Percentiles rank a stretch among this genome's conserved stretches.
phyloP scores from a whole-genome alignment of 164 flowering plant species.

The Vitis amurensis region DNA sequence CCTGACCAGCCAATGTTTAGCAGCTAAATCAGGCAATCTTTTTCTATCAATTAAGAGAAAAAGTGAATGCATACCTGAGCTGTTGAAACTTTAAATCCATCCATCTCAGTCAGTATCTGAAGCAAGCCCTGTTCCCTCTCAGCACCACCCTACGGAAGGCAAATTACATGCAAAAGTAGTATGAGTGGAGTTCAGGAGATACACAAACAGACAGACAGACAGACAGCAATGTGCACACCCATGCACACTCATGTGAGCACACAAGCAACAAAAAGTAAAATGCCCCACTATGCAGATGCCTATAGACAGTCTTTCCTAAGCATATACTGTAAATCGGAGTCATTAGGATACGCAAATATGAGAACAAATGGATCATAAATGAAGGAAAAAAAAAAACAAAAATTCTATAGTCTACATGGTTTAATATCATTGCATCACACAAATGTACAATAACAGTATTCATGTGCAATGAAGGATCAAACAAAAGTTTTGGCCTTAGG shows the following conservation, averaged over 20 bases:
- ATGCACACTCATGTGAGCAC: background rate
- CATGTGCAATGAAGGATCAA: no score
- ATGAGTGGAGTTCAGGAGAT: background rate
- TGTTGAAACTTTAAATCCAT: conserved; percentile 92
- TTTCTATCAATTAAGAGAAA: background rate
- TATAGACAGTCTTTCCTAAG: no score
- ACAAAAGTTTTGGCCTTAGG: no score
- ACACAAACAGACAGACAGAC: background rate
- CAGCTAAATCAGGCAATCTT: conserved; percentile 2
- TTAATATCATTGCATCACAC: no score
- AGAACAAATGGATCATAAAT: background rate
- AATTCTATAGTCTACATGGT: no score
- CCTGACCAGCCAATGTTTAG: conserved; percentile 50
- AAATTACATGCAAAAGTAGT: background rate
- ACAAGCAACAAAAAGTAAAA: no score
- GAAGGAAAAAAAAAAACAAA: no score
- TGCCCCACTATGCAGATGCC: no score
- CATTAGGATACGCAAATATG: background rate
- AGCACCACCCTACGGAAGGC: conserved; percentile 80
- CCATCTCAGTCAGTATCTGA: conserved; percentile 97
- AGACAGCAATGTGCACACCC: background rate
- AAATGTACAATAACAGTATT: no score
- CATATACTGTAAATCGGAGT: background rate
- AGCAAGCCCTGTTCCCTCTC: conserved; percentile 98
- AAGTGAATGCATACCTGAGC: conserved; percentile 56